A percentile compares a stretch with the other conserved stretches of the same genome.
These are phyloP conservation scores for Purpureocillium takamizusanense DNA, from an alignment of 2,329 filamentous ascomycete species.

Conservation along the genomic window DNA sequence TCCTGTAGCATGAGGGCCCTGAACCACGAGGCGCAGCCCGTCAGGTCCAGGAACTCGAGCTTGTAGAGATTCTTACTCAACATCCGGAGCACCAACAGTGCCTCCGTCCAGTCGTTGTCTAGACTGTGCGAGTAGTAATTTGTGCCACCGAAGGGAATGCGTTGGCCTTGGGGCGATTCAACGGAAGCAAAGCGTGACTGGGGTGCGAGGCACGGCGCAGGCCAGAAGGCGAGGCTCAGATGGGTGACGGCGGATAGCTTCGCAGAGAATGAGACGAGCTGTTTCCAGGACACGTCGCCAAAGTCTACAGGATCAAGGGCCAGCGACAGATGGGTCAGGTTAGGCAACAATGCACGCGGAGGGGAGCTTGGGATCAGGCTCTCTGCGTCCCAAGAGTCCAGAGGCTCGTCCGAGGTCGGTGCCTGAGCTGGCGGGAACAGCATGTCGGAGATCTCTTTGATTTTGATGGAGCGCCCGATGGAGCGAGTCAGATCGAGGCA, in stretches of 20 bases:
- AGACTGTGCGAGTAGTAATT: conserved; percentile 48
- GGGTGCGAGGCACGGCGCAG: conserved; percentile 47
- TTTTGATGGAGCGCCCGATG: conserved; percentile 37
- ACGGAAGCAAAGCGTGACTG: conserved; percentile 41
- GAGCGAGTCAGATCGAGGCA: conserved; percentile 46
- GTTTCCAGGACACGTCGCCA: conserved; percentile 44
- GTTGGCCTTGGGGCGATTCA: conserved; percentile 30
- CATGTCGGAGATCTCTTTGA: conserved; percentile 43
- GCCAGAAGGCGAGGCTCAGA: conserved; percentile 54
- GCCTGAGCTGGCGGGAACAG: conserved; percentile 31
- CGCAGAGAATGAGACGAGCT: conserved; percentile 43
- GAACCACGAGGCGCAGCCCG: conserved; percentile 49
- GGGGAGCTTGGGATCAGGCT: conserved; percentile 19
- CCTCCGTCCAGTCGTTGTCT: conserved; percentile 52
- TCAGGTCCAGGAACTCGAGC: conserved; percentile 53
- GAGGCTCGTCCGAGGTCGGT: conserved; percentile 17
- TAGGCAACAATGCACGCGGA: conserved; percentile 38
- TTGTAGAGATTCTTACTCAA: conserved; percentile 46
- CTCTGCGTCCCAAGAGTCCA: conserved; percentile 46
- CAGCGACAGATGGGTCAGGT: conserved; percentile 52
- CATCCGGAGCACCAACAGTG: conserved; percentile 43
- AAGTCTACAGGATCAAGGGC: conserved; percentile 30
- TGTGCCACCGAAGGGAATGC: conserved; percentile 44
- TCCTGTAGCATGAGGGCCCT: conserved; percentile 33
- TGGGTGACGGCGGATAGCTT: conserved; percentile 49